Evolutionary conservation across 116 monocot species (phyloP).

Genomic region (Zostera marina): DNA sequence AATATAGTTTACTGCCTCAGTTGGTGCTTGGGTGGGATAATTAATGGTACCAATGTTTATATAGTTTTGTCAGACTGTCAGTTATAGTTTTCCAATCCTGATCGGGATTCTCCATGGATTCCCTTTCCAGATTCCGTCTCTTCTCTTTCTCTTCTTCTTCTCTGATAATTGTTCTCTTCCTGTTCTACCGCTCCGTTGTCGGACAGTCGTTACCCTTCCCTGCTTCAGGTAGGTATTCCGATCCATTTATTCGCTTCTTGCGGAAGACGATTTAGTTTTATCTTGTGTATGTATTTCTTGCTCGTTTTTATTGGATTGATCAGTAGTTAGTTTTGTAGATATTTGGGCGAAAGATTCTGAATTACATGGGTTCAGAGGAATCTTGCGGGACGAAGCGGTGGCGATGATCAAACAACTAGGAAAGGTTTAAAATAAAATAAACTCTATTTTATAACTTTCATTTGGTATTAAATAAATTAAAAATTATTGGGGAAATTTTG

Average conservation of each 20-base stretch:
- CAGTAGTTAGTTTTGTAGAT: conserved; percentile 1
- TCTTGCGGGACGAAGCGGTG: conserved; percentile 69
- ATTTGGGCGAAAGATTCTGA: conserved; percentile 8
- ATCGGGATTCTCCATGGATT: background rate
- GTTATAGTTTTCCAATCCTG: too few relatives aligned
- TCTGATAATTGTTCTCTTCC: background rate
- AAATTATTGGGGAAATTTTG: background rate
- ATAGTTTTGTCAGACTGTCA: background rate
- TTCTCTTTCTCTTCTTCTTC: too few relatives aligned
- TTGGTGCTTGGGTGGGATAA: too few relatives aligned
- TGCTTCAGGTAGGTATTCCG: too few relatives aligned
- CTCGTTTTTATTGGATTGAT: background rate
- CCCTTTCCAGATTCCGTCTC: background rate
- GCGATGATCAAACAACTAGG: conserved; percentile 52
- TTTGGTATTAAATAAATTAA: background rate
- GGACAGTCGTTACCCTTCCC: background rate
- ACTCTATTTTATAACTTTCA: too few relatives aligned
- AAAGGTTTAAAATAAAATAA: conserved; percentile 21
- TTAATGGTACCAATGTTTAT: too few relatives aligned
- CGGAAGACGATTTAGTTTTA: too few relatives aligned
- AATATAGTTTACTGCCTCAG: too few relatives aligned
- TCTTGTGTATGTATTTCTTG: background rate
- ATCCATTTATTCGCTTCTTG: too few relatives aligned
- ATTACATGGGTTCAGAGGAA: conserved; percentile 25
- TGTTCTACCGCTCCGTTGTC: background rate